Base-by-base conservation (phyloP, 2,329 filamentous ascomycete genomes). In the Penicillium sp. region DNA sequence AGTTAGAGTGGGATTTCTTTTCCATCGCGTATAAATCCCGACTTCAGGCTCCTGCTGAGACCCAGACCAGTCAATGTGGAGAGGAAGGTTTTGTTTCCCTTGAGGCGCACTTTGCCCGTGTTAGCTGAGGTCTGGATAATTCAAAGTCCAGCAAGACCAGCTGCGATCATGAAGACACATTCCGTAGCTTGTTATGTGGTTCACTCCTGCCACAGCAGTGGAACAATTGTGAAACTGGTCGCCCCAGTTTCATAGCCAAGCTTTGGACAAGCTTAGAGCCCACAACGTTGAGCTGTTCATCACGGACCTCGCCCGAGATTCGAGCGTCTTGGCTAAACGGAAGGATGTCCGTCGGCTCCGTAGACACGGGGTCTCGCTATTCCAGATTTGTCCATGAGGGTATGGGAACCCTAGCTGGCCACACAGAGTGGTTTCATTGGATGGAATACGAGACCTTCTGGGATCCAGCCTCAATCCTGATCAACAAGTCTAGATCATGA, bases 401-500 rank as follows among this genome's bases (percentile, higher is more conserved):
- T 13, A 33, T 24, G 10, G 30, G n/a, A 58, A 30, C 42, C 42
- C 17, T 13, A 26, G 15, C 50, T 17, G 37, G 24, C 24, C 12
- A 9, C 19, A 26, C 2, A 4, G 4, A 22, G 12, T 24, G 40
- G 13, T 51, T n/a, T n/a, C 26, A 67, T 67, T 64, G 64, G 65
- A 35, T 17, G 49, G 42, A 45, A 17, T 28, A 42, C 8, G 19
- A n/a, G 47, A n/a, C 47, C 28, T 30, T 49, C 45, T n/a, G 24
- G 33, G 30, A 40, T n/a, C 40, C 28, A 57, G 44, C 44, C 17
- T 58, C 45, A 60, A 65, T 61, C 58, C 26, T 50, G 67, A 68
- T 70, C 67, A 68, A 63, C 65, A 54, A 59, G 62, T 42, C 65
- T 60, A 65, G 65, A 68, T 42, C 53, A 42, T 13, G 47, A 40